Conservation (phyloP, 345 rosid genomes). For the Corchorus capsularis region DNA sequence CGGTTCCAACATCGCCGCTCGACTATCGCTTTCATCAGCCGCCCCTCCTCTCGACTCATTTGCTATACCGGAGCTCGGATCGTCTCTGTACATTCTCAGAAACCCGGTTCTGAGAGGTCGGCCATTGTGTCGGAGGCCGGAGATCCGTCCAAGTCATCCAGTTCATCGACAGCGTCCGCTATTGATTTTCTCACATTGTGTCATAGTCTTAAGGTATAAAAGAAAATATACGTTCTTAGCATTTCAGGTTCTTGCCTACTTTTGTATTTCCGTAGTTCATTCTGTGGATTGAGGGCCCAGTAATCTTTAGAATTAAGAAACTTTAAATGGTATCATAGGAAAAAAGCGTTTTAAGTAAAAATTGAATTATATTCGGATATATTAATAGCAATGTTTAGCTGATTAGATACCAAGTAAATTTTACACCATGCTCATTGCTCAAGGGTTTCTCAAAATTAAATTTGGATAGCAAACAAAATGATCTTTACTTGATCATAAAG, state of each 20-base stretch:
- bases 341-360: background rate
- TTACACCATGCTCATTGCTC: background rate
- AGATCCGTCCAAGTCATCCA: constrained; percentile 26
- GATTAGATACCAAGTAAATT: background rate
- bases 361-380: background rate
- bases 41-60: constrained; percentile 24
- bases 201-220: constrained; percentile 74
- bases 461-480: no score
- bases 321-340: no score
- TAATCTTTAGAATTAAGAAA: background rate
- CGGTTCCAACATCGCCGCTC: constrained; percentile 34
- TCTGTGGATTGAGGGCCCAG: background rate
- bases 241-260: background rate
- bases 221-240: no score
- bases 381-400: background rate
- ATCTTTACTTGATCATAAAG: no score
- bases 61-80: constrained; percentile 37
- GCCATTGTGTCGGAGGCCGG: constrained; percentile 30
- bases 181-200: constrained; percentile 89
- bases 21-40: constrained; percentile 31
- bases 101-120: constrained; percentile 34
- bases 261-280: background rate
- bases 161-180: constrained; percentile 54
- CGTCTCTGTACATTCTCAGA: constrained; percentile 48
- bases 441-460: background rate